Conservation (phyloP, 805 yeast species). For the Starmerella geochares region DNA sequence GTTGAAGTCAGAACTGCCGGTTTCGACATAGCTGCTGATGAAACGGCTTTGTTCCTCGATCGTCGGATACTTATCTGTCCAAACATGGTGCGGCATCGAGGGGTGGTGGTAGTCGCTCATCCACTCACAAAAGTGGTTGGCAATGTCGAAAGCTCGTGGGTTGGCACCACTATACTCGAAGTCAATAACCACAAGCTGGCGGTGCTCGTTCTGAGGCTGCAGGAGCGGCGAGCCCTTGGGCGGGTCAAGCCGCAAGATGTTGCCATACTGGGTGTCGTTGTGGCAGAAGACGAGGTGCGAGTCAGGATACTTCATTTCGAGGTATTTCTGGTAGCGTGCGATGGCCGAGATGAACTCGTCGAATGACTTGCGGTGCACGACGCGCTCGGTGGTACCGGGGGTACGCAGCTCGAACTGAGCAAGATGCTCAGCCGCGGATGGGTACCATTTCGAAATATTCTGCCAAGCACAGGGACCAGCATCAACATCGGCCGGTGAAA, state of each 20-base stretch:
- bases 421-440: slow-evolving; percentile 38
- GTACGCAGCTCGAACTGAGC: slow-evolving; percentile 35
- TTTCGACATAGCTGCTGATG: slow-evolving; percentile 65
- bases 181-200: slow-evolving; percentile 82
- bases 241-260: slow-evolving; percentile 53
- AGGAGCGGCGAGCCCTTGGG: slow-evolving; percentile 44
- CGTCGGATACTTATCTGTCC: slow-evolving; percentile 52
- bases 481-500: slow-evolving; percentile 46
- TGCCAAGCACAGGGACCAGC: slow-evolving; percentile 62
- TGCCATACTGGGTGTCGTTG: slow-evolving; percentile 95
- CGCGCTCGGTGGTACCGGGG: slow-evolving; percentile 24
- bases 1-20: slow-evolving; percentile 30
- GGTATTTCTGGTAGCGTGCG: slow-evolving; percentile 50
- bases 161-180: slow-evolving; percentile 93
- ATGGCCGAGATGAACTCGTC: slow-evolving; percentile 42
- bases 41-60: slow-evolving; percentile 59
- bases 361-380: slow-evolving; percentile 18
- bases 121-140: slow-evolving; percentile 94
- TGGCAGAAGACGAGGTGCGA: slow-evolving; percentile 70
- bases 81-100: slow-evolving; percentile 44
- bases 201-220: slow-evolving; percentile 44
- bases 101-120: slow-evolving; percentile 82
- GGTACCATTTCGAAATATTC: slow-evolving; percentile 62
- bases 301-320: slow-evolving; percentile 39
- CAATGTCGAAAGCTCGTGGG: slow-evolving; percentile 78